Conservation (phyloP, 805 yeast genomes). For the Brettanomyces nanus region DNA sequence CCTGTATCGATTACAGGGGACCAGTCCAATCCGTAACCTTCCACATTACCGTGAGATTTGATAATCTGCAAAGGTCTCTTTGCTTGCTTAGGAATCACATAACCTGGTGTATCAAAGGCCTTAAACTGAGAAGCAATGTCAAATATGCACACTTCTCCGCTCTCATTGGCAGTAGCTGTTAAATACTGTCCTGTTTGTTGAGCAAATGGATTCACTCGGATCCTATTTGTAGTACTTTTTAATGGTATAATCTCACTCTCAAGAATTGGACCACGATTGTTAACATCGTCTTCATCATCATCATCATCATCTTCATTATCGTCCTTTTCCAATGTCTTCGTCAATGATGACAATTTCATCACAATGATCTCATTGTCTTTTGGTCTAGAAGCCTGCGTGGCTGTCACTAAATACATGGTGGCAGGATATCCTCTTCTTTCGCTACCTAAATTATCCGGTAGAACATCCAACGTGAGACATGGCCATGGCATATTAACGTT, state of each 20-base stretch:
- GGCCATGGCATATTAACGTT: conserved; percentile 96
- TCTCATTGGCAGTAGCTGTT: conserved; percentile 83
- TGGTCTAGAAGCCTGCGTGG: conserved; percentile 83
- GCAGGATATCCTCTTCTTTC: conserved; percentile 92
- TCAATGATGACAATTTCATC: conserved; percentile 71
- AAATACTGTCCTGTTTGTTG: conserved; percentile 67
- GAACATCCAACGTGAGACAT: conserved; percentile 79
- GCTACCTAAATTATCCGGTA: conserved; percentile 79
- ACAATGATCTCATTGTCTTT: conserved; percentile 86
- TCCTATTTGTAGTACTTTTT: conserved; percentile 79
- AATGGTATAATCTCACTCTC: conserved; percentile 77
- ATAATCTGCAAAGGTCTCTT: conserved; percentile 80
- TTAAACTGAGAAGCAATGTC: conserved; percentile 73
- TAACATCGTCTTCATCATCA: conserved; percentile 62
- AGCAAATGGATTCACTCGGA: conserved; percentile 77
- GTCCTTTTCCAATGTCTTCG: conserved; percentile 81
- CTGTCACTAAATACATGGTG: conserved; percentile 75
- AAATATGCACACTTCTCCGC: conserved; percentile 80
- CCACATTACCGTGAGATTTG: conserved; percentile 84
- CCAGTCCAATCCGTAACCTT: conserved; percentile 97
- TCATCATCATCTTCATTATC: conserved; percentile 66
- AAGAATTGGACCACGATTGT: conserved; percentile 73
- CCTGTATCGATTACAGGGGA: conserved; percentile 79
- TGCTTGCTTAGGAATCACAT: conserved; percentile 62
- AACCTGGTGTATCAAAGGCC: conserved; percentile 87